Percentiles rank a stretch among this genome's conserved stretches.
phyloP scores from a whole-genome alignment of 2,329 filamentous ascomycete genomes.

The Colletotrichum agaves region DNA sequence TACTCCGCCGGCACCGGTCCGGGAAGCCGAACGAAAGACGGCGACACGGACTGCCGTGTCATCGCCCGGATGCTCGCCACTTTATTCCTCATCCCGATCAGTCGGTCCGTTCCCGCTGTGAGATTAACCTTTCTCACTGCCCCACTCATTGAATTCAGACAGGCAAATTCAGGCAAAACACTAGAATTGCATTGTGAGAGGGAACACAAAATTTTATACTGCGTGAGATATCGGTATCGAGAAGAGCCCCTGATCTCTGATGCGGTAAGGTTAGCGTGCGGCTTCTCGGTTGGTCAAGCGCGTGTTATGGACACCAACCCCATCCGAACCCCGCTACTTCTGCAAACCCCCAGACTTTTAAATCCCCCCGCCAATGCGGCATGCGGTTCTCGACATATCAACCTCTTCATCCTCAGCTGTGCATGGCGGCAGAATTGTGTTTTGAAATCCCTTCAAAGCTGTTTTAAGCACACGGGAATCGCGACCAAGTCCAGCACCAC shows the following conservation, averaged over 20 bases:
- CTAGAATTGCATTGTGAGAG: no score
- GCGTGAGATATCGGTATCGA: neutral
- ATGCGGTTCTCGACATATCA: neutral
- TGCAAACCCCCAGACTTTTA: slow-evolving; percentile 6
- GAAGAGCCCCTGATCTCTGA: neutral
- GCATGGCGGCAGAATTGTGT: neutral
- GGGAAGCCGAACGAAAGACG: no score
- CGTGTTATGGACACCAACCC: slow-evolving; percentile 6
- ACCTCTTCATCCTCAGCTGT: no score
- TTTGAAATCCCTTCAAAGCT: neutral
- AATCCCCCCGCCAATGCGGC: neutral
- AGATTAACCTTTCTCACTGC: no score
- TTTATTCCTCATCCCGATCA: no score
- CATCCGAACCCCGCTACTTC: neutral
- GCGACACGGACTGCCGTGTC: no score
- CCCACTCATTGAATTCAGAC: no score
- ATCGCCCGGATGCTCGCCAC: no score
- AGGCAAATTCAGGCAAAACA: no score
- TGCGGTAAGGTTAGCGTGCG: slow-evolving; percentile 1
- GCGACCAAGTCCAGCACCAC: slow-evolving; percentile 15
- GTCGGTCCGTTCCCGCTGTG: no score
- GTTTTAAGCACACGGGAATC: neutral
- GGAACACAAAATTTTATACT: neutral
- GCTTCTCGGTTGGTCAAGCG: neutral
- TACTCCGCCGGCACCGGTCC: no score